A percentile compares a stretch with the other conserved stretches of the same genome.
phyloP scores from a whole-genome alignment of 2,329 filamentous ascomycete genomes.

The Ophiocordyceps polyrhachis-furcata region DNA sequence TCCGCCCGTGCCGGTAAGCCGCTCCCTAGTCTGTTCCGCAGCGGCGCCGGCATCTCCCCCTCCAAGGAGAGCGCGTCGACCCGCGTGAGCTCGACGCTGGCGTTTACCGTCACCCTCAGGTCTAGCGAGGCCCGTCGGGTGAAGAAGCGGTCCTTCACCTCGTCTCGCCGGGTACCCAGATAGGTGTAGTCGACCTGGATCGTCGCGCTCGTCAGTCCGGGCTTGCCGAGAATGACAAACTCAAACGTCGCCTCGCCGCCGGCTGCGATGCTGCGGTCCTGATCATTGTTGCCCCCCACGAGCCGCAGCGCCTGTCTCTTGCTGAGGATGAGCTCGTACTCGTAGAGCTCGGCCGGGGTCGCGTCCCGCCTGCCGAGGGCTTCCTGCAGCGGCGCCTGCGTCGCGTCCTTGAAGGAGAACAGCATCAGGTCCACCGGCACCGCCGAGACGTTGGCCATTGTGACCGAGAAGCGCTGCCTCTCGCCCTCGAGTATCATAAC shows the following conservation, averaged over 20 bases:
- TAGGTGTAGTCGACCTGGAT: constrained; percentile 78
- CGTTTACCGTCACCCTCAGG: constrained; percentile 77
- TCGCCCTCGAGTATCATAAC: constrained; percentile 92
- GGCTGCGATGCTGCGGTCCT: constrained; percentile 43
- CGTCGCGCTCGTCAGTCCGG: constrained; percentile 59
- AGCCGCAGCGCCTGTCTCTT: constrained; percentile 50
- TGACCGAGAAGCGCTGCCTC: constrained; percentile 56
- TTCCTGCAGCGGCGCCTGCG: constrained; percentile 55
- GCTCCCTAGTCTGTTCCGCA: constrained; percentile 32
- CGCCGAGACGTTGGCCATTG: constrained; percentile 58
- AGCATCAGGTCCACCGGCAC: constrained; percentile 69
- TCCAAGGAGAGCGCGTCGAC: constrained; percentile 64
- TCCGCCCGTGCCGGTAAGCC: constrained; percentile 23
- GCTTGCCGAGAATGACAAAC: constrained; percentile 72
- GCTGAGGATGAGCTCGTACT: constrained; percentile 64
- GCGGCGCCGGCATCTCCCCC: constrained; percentile 39
- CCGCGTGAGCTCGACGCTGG: constrained; percentile 64
- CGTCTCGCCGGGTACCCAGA: constrained; percentile 49
- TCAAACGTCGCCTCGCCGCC: constrained; percentile 53
- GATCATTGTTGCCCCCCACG: constrained; percentile 25
- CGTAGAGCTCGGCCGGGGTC: constrained; percentile 61
- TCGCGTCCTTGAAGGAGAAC: constrained; percentile 81
- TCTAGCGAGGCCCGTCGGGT: constrained; percentile 69
- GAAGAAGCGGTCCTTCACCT: constrained; percentile 57
- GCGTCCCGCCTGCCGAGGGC: constrained; percentile 62